phyloP scores from a whole-genome alignment of 805 yeast species.

The Diddensiella transvaalensis region DNA sequence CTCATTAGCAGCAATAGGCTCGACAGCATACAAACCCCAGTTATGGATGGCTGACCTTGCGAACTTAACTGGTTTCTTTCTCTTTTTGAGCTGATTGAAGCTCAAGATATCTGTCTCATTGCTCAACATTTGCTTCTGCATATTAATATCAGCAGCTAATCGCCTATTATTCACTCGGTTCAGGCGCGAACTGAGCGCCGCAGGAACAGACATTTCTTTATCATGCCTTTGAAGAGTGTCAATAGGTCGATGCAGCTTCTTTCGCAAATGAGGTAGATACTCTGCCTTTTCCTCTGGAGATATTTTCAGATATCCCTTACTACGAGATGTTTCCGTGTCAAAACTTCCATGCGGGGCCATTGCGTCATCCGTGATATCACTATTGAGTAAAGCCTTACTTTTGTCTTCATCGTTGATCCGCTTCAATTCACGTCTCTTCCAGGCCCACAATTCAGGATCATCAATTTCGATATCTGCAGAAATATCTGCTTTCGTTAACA shows the following conservation, averaged over 20 bases:
- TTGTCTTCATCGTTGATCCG: constrained; percentile 8
- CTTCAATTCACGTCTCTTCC: constrained; percentile 47
- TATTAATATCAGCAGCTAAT: constrained; percentile 83
- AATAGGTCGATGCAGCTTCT: constrained; percentile 44
- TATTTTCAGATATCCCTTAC: constrained; percentile 70
- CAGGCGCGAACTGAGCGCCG: constrained; percentile 63
- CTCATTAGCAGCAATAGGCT: constrained; percentile 92
- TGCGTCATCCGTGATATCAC: neutral
- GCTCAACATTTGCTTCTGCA: constrained; percentile 63
- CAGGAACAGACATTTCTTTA: constrained; percentile 18
- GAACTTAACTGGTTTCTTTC: constrained; percentile 93
- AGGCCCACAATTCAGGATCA: constrained; percentile 58
- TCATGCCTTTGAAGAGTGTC: constrained; percentile 24
- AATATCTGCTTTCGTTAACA: constrained; percentile 35
- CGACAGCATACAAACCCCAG: constrained; percentile 96
- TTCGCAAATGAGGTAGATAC: constrained; percentile 73
- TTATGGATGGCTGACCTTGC: constrained; percentile 96
- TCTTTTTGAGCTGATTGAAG: constrained; percentile 79
- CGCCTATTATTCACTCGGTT: constrained; percentile 85
- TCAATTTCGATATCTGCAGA: constrained; percentile 26
- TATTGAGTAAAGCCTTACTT: neutral
- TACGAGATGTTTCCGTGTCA: constrained; percentile 42
- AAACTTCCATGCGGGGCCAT: neutral
- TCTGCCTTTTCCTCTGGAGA: constrained; percentile 68
- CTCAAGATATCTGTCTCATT: constrained; percentile 74